Evolutionary conservation across 192 early-diverging fungal genomes (phyloP).

Genomic region (Entomortierella beljakovae): DNA sequence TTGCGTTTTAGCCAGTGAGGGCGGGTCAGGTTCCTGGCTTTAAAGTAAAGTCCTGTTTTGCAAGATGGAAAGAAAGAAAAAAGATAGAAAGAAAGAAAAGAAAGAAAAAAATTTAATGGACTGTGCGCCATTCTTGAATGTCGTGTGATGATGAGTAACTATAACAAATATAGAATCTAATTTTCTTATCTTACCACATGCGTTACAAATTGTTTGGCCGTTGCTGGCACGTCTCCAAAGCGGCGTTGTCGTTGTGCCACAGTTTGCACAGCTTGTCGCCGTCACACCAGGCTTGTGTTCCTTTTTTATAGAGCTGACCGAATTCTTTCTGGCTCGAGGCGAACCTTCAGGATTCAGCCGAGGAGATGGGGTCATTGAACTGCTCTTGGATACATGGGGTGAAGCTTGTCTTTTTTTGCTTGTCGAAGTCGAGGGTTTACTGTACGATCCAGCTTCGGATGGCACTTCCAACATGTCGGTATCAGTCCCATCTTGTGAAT

Average conservation of each 20-base stretch:
- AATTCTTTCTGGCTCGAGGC: slow-evolving; percentile 30
- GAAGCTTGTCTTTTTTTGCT: slow-evolving; percentile 27
- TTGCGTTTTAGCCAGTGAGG: slow-evolving; percentile 67
- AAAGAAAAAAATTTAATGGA: too few relatives aligned
- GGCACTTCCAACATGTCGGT: slow-evolving; percentile 27
- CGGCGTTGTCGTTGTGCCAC: slow-evolving; percentile 89
- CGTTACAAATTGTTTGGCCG: slow-evolving; percentile 96
- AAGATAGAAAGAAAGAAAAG: too few relatives aligned
- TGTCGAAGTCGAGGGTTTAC: not conserved
- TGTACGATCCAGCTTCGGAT: not conserved
- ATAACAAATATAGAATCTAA: not conserved
- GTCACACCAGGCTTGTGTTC: slow-evolving; percentile 56
- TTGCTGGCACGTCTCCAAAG: slow-evolving; percentile 90
- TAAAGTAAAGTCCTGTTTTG: slow-evolving; percentile 62
- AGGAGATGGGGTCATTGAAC: slow-evolving; percentile 28
- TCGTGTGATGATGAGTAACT: too few relatives aligned
- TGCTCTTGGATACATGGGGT: not conserved
- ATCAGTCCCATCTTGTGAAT: slow-evolving; percentile 9
- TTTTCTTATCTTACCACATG: slow-evolving; percentile 94
- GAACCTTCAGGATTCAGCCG: slow-evolving; percentile 17
- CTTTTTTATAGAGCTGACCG: slow-evolving; percentile 43
- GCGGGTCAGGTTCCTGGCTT: slow-evolving; percentile 65
- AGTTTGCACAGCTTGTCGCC: slow-evolving; percentile 84
- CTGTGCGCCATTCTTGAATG: too few relatives aligned
- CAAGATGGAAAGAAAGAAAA: not conserved